Base-by-base conservation (phyloP, 2,329 filamentous ascomycete genomes). In the Fusarium luffae region DNA sequence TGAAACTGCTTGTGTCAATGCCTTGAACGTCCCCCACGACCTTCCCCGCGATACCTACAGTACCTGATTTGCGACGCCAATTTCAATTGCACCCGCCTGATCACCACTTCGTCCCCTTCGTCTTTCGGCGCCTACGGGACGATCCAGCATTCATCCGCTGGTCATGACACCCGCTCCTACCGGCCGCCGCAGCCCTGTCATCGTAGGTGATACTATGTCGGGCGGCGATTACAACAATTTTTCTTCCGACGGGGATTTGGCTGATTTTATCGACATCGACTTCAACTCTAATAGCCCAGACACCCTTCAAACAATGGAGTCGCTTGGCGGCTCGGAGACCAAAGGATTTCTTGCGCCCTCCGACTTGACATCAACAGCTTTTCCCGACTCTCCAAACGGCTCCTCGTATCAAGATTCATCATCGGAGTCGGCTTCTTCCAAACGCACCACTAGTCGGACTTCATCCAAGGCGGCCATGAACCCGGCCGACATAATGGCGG, bases 341-440 rank as follows among this genome's bases (percentile, higher is more conserved):
- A 79, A 79, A 65, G 66, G 68, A 40, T 79, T 77, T 40, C 64
- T 80, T 30, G 76, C 77, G 41, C 76, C 78, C 9, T 76, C 79
- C 60, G 76, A 80, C 41, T 73, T 80, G 42, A 72, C 80, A 18
- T 71, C 76, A 21, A 79, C 79, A 81, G n/a, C 80, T 81, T 47
- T 51, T 11, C 81, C 80, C 52, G 79, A 80, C 66, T 82, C 81
- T 40, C 79, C 81, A 47, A 79, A 78, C 76, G 80, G 77, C 54
- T 82, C 80, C 51, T 82, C 80, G 13, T 84, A 82, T 52, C 81
- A 81, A 60, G 85, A 86, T 71, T 85, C 84, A 5, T 84, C 84
- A 6, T 86, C 85, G 52, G 85, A 86, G 65, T 86, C 85, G 11
- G 83, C 83, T 41, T 85, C 79, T 28, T 75, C 83, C 32, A 85